Evolutionary conservation across 305 asterid genomes (phyloP), one percentile per base, ranked within the genome.

Genomic region (Nicotiana rustica): DNA sequence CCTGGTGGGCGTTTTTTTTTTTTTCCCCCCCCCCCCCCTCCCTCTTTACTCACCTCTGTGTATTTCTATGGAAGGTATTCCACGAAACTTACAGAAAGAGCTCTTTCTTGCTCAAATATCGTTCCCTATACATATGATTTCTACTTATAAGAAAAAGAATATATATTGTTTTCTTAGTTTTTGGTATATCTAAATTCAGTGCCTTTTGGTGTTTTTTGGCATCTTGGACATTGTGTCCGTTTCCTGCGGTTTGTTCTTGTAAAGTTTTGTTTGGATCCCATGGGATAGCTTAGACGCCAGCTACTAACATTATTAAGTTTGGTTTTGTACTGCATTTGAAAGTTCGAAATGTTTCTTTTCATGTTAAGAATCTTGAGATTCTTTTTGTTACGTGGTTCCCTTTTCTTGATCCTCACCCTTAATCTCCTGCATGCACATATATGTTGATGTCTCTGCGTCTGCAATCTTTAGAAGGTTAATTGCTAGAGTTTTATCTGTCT

Each of bases 401-500:
- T 49, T 71, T 75, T 75, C 64, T 38, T 75, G 80, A 75, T 75
- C 47, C 29, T 52, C 66, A 15, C 65, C 49, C 49, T 49, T 76
- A 52, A 76, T 52, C 29, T 14, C 65, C 80, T 52, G 80, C n/a
- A 29, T 52, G 80, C 66, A 15, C 17, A 7, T 76, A 55, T 15
- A 73, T 55, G 47, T 55, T 41, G 44, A 49, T 76, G 47, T 52
- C 79, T 55, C 0, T 75, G 64, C 29, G 47, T 52, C 47, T 49
- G 21, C 47, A 8, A 76, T 25, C 65, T 21, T 76, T 76, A 38
- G 79, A 76, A 76, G 66, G 65, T 29, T 76, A 13, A 76, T 76
- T 76, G 65, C 47, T 76, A 15, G 66, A 80, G 29, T 65, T 18
- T 80, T 80, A 65, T 47, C 31, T 80, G 29, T 81, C 65, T 5